phyloP scores from a whole-genome alignment of 1,284 basidiomycete genomes.

The Ceratobasidium sp. region DNA sequence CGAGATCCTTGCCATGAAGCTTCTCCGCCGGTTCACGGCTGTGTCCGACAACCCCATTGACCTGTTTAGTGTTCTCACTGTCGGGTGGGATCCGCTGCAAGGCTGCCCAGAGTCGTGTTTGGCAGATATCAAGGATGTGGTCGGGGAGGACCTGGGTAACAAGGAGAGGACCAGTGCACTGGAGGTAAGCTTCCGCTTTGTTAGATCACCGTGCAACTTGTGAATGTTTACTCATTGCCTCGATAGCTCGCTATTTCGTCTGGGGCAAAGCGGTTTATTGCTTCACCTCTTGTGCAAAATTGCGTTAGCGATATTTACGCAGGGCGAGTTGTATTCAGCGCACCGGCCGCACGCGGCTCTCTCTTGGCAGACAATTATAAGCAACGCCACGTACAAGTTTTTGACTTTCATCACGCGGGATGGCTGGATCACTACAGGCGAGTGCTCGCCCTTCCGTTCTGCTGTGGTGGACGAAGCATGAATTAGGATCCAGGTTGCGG shows the following conservation, averaged over 20 bases:
- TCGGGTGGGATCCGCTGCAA: slow-evolving; percentile 80
- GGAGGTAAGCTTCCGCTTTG: slow-evolving; percentile 64
- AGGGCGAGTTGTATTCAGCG: slow-evolving; percentile 58
- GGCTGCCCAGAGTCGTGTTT: slow-evolving; percentile 78
- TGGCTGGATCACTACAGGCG: slow-evolving; percentile 86
- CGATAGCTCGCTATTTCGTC: slow-evolving; percentile 85
- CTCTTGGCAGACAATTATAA: slow-evolving; percentile 90
- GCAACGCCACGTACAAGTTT: slow-evolving; percentile 75
- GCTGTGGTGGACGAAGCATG: neutral
- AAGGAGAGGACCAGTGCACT: slow-evolving; percentile 78
- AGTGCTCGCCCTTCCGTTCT: slow-evolving; percentile 32
- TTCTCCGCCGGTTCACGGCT: slow-evolving; percentile 78
- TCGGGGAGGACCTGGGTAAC: slow-evolving; percentile 63
- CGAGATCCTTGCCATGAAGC: slow-evolving; percentile 86
- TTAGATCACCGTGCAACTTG: neutral
- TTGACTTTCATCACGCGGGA: slow-evolving; percentile 75
- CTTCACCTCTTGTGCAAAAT: slow-evolving; percentile 81
- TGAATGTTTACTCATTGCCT: slow-evolving; percentile 19
- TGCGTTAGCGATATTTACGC: slow-evolving; percentile 85
- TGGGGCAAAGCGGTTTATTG: slow-evolving; percentile 78
- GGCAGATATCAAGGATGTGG: slow-evolving; percentile 66
- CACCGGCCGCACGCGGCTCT: slow-evolving; percentile 71
- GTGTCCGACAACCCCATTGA: slow-evolving; percentile 66
- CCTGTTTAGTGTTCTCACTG: slow-evolving; percentile 79
- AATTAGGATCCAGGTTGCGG: slow-evolving; percentile 64